These are phyloP conservation scores for Ophioceras dolichostomum DNA, from an alignment of 2,329 filamentous ascomycete species.

Conservation along the genomic window DNA sequence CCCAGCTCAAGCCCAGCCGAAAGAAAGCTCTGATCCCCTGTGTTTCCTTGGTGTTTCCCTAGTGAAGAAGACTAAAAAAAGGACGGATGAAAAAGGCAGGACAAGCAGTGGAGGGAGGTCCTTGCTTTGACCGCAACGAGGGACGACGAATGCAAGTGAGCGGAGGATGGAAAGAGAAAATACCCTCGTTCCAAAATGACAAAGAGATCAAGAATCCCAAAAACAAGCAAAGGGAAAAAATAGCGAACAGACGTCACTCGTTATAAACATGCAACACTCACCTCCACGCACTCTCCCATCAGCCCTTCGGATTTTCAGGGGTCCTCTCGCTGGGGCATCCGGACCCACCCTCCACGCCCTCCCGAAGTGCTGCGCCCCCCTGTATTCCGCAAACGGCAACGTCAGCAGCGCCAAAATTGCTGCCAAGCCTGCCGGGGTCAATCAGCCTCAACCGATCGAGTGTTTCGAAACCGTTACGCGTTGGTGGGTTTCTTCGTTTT, in stretches of 20 bases:
- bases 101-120: no score
- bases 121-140: no score
- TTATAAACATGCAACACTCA: no score
- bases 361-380: neutral
- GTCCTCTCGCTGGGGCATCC: neutral
- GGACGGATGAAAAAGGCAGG: no score
- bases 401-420: neutral
- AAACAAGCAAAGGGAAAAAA: neutral
- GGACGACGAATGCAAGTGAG: neutral
- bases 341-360: neutral
- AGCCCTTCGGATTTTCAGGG: conserved; percentile 2
- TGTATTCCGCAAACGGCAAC: neutral
- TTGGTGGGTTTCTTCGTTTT: no score
- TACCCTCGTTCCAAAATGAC: neutral
- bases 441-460: neutral
- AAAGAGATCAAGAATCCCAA: neutral
- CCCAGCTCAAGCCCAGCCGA: no score
- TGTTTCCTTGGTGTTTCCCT: no score
- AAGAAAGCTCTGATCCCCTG: no score
- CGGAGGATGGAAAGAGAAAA: neutral
- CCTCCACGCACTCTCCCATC: no score
- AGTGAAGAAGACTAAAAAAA: no score
- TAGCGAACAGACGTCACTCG: neutral
- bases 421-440: neutral
- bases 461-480: no score